Conservation (phyloP, 2,329 filamentous ascomycete species). For the Fusarium verticillioides region DNA sequence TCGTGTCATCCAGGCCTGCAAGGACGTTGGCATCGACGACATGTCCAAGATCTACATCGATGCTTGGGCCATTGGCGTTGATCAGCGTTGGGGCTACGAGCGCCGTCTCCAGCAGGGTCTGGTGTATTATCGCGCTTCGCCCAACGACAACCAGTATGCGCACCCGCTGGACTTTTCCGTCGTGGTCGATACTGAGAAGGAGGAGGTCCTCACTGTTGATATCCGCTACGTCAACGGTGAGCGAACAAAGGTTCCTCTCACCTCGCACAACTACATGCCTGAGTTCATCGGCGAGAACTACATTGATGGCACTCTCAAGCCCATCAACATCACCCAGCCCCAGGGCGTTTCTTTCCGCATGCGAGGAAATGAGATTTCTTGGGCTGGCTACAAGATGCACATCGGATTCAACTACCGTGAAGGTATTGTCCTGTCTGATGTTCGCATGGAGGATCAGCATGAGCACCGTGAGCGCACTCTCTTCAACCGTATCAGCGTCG, state of each 20-base stretch:
- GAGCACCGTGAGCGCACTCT: slow-evolving; percentile 62
- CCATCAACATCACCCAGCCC: slow-evolving; percentile 54
- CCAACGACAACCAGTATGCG: slow-evolving; percentile 73
- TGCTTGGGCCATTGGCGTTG: slow-evolving; percentile 86
- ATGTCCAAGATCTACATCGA: slow-evolving; percentile 89
- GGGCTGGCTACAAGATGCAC: slow-evolving; percentile 76
- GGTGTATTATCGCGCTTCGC: slow-evolving; percentile 81
- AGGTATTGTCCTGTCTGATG: slow-evolving; percentile 75
- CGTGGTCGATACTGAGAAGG: slow-evolving; percentile 58
- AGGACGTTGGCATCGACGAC: slow-evolving; percentile 78
- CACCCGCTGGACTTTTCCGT: slow-evolving; percentile 65
- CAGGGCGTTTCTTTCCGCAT: slow-evolving; percentile 59
- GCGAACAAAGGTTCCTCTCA: slow-evolving; percentile 55
- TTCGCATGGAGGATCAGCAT: slow-evolving; percentile 68
- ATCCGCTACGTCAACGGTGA: slow-evolving; percentile 57
- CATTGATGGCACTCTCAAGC: slow-evolving; percentile 50
- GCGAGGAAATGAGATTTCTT: slow-evolving; percentile 59
- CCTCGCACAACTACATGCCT: slow-evolving; percentile 54
- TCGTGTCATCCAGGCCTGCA: slow-evolving; percentile 81
- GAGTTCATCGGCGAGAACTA: slow-evolving; percentile 51
- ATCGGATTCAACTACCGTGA: slow-evolving; percentile 79
- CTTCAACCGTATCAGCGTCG: slow-evolving; percentile 74
- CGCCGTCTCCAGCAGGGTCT: slow-evolving; percentile 82
- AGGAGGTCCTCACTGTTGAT: slow-evolving; percentile 59
- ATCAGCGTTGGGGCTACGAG: slow-evolving; percentile 78